Conservation (phyloP, 2,329 filamentous ascomycete species). For the Thelonectria rubi region DNA sequence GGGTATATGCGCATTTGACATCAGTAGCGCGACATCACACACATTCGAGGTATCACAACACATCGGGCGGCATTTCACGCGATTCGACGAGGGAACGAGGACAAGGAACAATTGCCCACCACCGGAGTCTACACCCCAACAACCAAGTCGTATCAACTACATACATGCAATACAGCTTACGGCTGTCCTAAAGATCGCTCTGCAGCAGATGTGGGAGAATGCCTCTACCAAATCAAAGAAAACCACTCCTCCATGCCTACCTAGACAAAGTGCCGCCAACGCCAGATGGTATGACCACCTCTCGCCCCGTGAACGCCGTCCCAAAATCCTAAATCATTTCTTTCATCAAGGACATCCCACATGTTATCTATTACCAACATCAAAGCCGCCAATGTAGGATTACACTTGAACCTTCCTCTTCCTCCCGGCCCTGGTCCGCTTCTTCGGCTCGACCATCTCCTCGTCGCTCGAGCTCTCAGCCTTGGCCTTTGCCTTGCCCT, state of each 20-base stretch:
- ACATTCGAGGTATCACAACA: too few species aligned
- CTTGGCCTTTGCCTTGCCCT: slow-evolving; percentile 55
- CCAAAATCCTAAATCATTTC: slow-evolving; percentile 38
- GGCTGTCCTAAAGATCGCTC: neutral
- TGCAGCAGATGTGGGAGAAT: neutral
- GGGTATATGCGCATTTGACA: too few species aligned
- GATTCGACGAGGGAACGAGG: neutral
- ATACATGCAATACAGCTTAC: neutral
- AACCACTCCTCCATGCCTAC: neutral
- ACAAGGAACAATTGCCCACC: neutral
- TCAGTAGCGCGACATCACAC: too few species aligned
- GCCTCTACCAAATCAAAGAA: neutral
- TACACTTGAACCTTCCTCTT: slow-evolving; percentile 58
- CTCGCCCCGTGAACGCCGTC: slow-evolving; percentile 36
- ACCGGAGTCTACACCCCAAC: neutral
- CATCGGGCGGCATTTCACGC: too few species aligned
- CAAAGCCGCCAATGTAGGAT: neutral
- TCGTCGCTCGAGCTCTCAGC: slow-evolving; percentile 63
- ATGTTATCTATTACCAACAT: slow-evolving; percentile 4
- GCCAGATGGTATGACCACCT: slow-evolving; percentile 38
- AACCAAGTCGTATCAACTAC: neutral
- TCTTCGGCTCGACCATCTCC: slow-evolving; percentile 58
- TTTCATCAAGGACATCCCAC: slow-evolving; percentile 38
- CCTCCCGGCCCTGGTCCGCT: slow-evolving; percentile 55
- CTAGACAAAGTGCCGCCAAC: slow-evolving; percentile 32